These are phyloP conservation scores for Aspergillus sp. DNA, from an alignment of 2,329 filamentous ascomycete genomes.

Conservation along the genomic window DNA sequence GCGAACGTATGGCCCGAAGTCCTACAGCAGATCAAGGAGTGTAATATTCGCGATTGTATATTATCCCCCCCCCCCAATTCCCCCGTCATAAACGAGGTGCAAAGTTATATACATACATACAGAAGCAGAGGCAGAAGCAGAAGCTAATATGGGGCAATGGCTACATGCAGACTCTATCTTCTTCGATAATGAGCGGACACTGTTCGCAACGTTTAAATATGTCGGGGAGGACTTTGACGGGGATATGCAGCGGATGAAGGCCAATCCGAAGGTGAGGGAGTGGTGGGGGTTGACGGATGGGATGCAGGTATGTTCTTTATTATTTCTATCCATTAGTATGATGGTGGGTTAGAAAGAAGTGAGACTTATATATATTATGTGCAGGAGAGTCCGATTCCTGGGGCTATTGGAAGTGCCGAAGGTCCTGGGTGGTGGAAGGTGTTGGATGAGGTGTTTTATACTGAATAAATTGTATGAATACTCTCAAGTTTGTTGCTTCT, in stretches of 20 bases:
- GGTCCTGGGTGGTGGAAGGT: slow-evolving; percentile 42
- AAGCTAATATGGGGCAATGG: too few species aligned
- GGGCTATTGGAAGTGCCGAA: slow-evolving; percentile 35
- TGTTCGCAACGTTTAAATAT: slow-evolving; percentile 79
- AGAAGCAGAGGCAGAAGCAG: too few species aligned
- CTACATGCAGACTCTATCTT: slow-evolving; percentile 63
- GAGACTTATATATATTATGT: neutral
- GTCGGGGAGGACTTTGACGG: slow-evolving; percentile 70
- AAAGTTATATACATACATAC: too few species aligned
- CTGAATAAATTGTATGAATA: slow-evolving; percentile 19
- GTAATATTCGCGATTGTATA: slow-evolving; percentile 71
- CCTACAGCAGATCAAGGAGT: slow-evolving; percentile 71
- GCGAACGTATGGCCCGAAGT: slow-evolving; percentile 77
- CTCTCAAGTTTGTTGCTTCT: too few species aligned
- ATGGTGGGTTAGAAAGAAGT: too few species aligned
- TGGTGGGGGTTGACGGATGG: slow-evolving; percentile 82
- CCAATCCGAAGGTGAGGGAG: slow-evolving; percentile 70
- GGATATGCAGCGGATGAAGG: slow-evolving; percentile 75
- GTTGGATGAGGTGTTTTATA: slow-evolving; percentile 40
- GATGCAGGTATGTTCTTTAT: slow-evolving; percentile 58
- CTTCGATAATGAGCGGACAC: slow-evolving; percentile 67
- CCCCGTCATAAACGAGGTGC: neutral
- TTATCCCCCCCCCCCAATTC: too few species aligned
- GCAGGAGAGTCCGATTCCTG: slow-evolving; percentile 36
- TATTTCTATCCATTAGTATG: neutral